Percentiles rank a stretch among this genome's conserved stretches.
phyloP scores from a whole-genome alignment of 2,329 filamentous ascomycete species.

The Apiospora arundinis region DNA sequence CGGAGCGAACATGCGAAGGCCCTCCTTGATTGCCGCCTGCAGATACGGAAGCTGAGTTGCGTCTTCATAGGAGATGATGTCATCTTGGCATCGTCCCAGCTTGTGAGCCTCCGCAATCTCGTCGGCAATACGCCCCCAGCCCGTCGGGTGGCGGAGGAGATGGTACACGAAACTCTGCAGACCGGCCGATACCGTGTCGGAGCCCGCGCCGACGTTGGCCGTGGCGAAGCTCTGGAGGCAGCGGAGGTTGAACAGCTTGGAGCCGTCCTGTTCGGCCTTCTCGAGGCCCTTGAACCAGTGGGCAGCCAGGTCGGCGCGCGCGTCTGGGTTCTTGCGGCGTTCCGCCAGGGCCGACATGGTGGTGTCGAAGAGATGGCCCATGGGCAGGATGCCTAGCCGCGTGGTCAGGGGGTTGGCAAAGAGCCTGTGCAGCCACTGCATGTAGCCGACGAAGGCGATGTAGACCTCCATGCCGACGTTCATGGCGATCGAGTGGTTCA shows the following conservation, averaged over 20 bases:
- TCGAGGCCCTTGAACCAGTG: conserved; percentile 28
- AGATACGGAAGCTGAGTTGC: conserved; percentile 34
- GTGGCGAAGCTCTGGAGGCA: conserved; percentile 20
- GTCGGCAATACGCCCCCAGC: conserved; percentile 21
- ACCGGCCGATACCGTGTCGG: conserved; percentile 25
- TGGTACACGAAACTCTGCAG: conserved; percentile 26
- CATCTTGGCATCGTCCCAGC: conserved; percentile 23
- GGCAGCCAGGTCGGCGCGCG: conserved; percentile 24
- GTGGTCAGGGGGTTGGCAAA: conserved; percentile 30
- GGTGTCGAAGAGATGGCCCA: conserved; percentile 25
- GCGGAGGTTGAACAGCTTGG: conserved; percentile 20
- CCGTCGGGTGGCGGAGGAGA: conserved; percentile 22
- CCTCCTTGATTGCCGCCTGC: conserved; percentile 35
- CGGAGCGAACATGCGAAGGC: conserved; percentile 33
- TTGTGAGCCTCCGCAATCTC: conserved; percentile 28
- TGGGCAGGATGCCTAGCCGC: conserved; percentile 28
- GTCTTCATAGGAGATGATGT: conserved; percentile 28
- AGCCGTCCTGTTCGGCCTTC: conserved; percentile 23
- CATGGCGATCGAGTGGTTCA: conserved; percentile 32
- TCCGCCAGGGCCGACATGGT: conserved; percentile 24
- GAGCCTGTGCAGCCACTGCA: conserved; percentile 27
- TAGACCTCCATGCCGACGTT: conserved; percentile 22
- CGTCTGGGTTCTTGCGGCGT: conserved; percentile 26
- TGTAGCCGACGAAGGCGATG: conserved; percentile 23
- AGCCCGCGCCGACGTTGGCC: conserved; percentile 24